phyloP scores from a whole-genome alignment of 805 yeast genomes.

The Candida ovalis region DNA sequence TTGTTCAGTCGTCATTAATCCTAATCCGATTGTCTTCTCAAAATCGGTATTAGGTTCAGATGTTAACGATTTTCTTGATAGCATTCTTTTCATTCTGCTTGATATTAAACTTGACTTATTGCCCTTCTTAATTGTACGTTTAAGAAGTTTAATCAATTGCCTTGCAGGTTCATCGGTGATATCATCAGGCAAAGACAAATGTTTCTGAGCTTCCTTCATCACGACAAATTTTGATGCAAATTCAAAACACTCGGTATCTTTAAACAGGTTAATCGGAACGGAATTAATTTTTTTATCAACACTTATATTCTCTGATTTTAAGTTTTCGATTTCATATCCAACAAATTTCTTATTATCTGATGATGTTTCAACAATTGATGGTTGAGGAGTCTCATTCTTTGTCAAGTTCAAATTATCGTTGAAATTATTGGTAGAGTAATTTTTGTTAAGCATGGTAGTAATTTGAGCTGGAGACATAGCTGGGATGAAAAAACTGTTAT shows the following conservation, averaged over 20 bases:
- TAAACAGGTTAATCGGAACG: conserved; percentile 9
- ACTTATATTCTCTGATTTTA: not conserved
- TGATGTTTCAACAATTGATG: not conserved
- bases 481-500: not conserved
- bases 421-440: not conserved
- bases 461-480: not conserved
- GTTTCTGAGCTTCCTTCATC: conserved; percentile 17
- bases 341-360: too few species aligned
- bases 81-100: conserved; percentile 2
- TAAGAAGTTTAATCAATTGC: conserved; percentile 14
- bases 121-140: conserved; percentile 12
- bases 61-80: conserved; percentile 5
- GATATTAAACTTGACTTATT: not conserved
- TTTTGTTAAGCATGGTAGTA: not conserved
- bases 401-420: not conserved
- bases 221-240: conserved; percentile 7
- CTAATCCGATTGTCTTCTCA: not conserved
- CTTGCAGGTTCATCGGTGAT: conserved; percentile 18
- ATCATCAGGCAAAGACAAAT: conserved; percentile 26
- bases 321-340: not conserved
- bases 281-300: conserved; percentile 2
- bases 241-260: conserved; percentile 2
- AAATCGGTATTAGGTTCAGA: not conserved
- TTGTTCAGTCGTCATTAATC: not conserved
- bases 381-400: not conserved